phyloP scores from a whole-genome alignment of 306 rosid species.

The Ormosia emarginata region DNA sequence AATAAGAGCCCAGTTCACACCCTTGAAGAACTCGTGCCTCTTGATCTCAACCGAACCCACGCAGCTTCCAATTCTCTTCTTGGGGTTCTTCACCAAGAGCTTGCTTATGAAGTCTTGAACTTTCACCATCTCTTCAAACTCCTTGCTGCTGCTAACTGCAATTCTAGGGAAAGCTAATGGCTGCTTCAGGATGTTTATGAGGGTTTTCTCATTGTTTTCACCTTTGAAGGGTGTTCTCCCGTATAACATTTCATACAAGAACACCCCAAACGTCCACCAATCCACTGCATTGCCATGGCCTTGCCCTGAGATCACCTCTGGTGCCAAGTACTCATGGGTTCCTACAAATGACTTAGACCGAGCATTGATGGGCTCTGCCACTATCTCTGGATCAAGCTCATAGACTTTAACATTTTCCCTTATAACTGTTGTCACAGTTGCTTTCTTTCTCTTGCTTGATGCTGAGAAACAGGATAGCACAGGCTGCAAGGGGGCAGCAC shows the following conservation, averaged over 20 bases:
- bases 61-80: constrained; percentile 77
- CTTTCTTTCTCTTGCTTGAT: constrained; percentile 45
- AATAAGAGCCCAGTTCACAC: constrained; percentile 87
- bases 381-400: constrained; percentile 61
- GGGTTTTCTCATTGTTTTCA: constrained; percentile 86
- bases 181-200: constrained; percentile 69
- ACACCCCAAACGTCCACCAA: constrained; percentile 98
- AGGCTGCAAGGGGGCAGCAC: constrained; percentile 80
- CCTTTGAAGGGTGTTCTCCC: constrained; percentile 94
- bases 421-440: constrained; percentile 52
- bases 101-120: constrained; percentile 78
- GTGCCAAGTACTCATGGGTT: constrained; percentile 91
- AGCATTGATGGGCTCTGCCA: constrained; percentile 86
- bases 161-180: constrained; percentile 71
- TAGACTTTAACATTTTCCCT: constrained; percentile 45
- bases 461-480: constrained; percentile 81
- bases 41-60: constrained; percentile 92
- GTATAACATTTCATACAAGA: constrained; percentile 83
- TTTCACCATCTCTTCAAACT: constrained; percentile 75
- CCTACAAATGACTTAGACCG: constrained; percentile 88
- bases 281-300: constrained; percentile 97
- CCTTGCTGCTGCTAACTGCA: constrained; percentile 52
- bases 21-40: constrained; percentile 85
- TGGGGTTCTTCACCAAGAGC: constrained; percentile 88
- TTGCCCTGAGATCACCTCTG: constrained; percentile 89